Evolutionary conservation across 345 rosid genomes (phyloP).

Genomic region (Salix koriyanagi): DNA sequence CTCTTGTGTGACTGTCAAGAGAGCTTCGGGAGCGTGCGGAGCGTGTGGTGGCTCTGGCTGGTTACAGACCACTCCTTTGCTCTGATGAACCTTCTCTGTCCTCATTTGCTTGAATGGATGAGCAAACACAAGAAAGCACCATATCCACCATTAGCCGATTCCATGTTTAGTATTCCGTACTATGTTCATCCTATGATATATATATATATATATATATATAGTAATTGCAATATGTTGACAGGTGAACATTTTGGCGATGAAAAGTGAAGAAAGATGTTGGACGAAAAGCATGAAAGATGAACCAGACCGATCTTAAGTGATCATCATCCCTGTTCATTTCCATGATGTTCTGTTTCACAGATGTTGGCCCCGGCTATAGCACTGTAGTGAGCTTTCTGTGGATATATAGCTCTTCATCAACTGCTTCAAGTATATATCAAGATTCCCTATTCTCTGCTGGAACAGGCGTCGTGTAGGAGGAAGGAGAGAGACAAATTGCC

Average conservation of each 20-base stretch:
- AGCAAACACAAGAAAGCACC: not conserved
- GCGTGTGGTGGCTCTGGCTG: too few species aligned
- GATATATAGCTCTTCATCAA: not conserved
- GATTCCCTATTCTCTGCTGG: not conserved
- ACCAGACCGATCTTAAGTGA: not conserved
- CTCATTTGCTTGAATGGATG: not conserved
- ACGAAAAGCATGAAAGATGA: not conserved
- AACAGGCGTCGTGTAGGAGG: not conserved
- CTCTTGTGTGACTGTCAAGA: too few species aligned
- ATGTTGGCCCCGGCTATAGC: too few species aligned
- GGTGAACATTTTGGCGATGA: not conserved
- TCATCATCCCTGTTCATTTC: too few species aligned
- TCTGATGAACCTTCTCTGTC: not conserved
- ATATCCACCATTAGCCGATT: conserved; percentile 11
- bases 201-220: too few species aligned
- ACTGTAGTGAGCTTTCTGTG: not conserved
- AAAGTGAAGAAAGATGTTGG: not conserved
- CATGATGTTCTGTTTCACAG: too few species aligned
- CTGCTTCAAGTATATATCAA: not conserved
- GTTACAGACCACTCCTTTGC: too few species aligned
- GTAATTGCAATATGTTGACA: too few species aligned
- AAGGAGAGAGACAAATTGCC: not conserved
- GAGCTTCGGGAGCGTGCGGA: too few species aligned
- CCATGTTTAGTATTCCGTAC: conserved; percentile 29
- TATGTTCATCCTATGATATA: too few species aligned